A percentile compares a stretch with the other conserved stretches of the same genome.
Conservation (phyloP, 148 eudicot species). For the Polygonum maritimum region DNA sequence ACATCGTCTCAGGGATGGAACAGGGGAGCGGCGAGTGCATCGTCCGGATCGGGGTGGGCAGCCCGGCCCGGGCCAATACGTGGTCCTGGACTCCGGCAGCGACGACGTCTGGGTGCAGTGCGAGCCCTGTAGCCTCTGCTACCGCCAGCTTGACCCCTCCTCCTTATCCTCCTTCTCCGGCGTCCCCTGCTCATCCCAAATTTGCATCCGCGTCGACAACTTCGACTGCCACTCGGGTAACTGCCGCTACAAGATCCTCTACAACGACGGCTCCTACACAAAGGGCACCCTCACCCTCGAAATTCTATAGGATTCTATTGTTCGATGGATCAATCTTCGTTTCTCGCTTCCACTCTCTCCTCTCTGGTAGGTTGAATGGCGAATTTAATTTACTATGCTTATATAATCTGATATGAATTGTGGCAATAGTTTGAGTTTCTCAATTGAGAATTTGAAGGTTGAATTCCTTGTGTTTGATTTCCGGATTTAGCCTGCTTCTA, state of each 20-base stretch:
- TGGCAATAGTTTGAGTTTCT: too few species aligned
- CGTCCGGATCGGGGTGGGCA: slow-evolving; percentile 77
- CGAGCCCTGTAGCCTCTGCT: slow-evolving; percentile 71
- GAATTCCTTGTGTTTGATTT: too few species aligned
- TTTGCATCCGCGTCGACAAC: slow-evolving; percentile 46
- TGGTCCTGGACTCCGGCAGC: slow-evolving; percentile 82
- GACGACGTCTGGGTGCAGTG: slow-evolving; percentile 94
- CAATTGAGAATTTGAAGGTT: too few species aligned
- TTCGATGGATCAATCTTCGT: too few species aligned
- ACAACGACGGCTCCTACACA: slow-evolving; percentile 84
- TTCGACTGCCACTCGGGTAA: slow-evolving; percentile 50
- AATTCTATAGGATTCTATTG: too few species aligned
- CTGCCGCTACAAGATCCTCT: slow-evolving; percentile 61
- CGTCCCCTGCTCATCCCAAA: slow-evolving; percentile 49
- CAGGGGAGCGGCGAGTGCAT: slow-evolving; percentile 92
- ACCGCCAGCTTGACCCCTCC: slow-evolving; percentile 71
- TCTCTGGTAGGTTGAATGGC: too few species aligned
- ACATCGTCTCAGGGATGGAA: slow-evolving; percentile 78
- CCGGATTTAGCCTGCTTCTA: too few species aligned
- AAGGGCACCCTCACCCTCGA: slow-evolving; percentile 77
- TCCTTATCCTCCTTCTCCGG: slow-evolving; percentile 53
- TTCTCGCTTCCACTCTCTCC: too few species aligned
- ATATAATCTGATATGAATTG: too few species aligned
- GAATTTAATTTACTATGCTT: too few species aligned
- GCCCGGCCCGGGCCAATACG: slow-evolving; percentile 66